Conservation (phyloP, 2,329 filamentous ascomycete genomes). For the Lachnellula willkommii region DNA sequence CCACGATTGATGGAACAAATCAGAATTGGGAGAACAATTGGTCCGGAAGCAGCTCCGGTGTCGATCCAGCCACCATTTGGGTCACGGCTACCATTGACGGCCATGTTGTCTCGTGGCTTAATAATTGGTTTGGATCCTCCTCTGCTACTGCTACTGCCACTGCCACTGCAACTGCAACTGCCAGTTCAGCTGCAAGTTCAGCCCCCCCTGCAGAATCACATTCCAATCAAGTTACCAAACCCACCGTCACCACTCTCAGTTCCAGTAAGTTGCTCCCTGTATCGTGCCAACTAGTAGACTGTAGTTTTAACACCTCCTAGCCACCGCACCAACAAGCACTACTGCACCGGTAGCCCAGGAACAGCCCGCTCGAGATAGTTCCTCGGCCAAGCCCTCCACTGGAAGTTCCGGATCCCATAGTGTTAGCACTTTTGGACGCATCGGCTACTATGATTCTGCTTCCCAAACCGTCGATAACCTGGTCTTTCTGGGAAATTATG, state of each 20-base stretch:
- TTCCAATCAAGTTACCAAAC: not conserved
- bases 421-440: slow-evolving; percentile 35
- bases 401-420: slow-evolving; percentile 22
- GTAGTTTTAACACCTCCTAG: not conserved
- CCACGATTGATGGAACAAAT: slow-evolving; percentile 52
- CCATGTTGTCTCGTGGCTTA: slow-evolving; percentile 21
- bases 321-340: not conserved
- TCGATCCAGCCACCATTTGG: slow-evolving; percentile 16
- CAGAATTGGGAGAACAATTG: slow-evolving; percentile 56
- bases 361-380: not conserved
- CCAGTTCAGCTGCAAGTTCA: not conserved
- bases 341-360: not conserved
- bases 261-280: not conserved
- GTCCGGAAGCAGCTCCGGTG: slow-evolving; percentile 21
- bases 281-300: not conserved
- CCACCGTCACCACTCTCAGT: not conserved
- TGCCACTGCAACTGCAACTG: not conserved
- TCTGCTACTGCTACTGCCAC: not conserved
- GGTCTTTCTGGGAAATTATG: slow-evolving; percentile 54
- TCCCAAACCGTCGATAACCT: slow-evolving; percentile 44
- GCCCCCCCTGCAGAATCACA: not conserved
- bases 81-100: slow-evolving; percentile 25
- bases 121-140: slow-evolving; percentile 16
- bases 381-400: slow-evolving; percentile 1
- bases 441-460: slow-evolving; percentile 43